Percentiles rank a stretch among this genome's conserved stretches.
Conservation (phyloP, 345 rosid genomes). For the Psidium friedrichsthalianum region DNA sequence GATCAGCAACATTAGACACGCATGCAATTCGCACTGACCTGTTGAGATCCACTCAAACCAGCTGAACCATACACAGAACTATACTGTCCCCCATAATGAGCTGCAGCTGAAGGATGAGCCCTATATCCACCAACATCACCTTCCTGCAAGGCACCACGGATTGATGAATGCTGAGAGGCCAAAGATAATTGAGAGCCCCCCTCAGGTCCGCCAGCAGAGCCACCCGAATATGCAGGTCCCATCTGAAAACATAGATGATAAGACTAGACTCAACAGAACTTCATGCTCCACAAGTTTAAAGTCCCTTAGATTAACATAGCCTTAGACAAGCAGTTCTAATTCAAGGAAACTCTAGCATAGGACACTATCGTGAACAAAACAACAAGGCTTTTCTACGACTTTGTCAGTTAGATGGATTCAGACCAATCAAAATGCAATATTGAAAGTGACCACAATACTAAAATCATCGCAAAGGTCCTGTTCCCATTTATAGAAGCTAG, state of each 20-base stretch:
- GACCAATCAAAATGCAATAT: not conserved
- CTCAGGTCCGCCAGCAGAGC: constrained; percentile 54
- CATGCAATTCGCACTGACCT: constrained; percentile 21
- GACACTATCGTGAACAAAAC: not conserved
- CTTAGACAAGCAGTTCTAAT: not conserved
- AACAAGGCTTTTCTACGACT: not conserved
- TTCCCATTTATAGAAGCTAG: not conserved
- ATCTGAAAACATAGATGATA: constrained; percentile 23
- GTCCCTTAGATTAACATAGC: not conserved
- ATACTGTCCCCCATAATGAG: constrained; percentile 68
- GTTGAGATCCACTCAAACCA: constrained; percentile 49
- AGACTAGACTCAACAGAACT: not conserved
- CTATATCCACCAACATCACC: constrained; percentile 59
- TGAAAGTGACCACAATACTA: not conserved
- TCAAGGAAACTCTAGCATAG: not conserved
- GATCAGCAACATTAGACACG: not conserved
- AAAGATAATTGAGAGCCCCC: constrained; percentile 53
- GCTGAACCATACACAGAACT: constrained; percentile 54
- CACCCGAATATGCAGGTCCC: constrained; percentile 50
- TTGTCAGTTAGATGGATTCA: not conserved
- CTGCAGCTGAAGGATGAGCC: constrained; percentile 38
- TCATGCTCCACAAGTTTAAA: not conserved
- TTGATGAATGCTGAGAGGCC: constrained; percentile 50
- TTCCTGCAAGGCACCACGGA: constrained; percentile 53
- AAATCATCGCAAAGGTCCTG: not conserved